Evolutionary conservation across 306 rosid genomes (phyloP).

Genomic region (Notholithocarpus densiflorus): DNA sequence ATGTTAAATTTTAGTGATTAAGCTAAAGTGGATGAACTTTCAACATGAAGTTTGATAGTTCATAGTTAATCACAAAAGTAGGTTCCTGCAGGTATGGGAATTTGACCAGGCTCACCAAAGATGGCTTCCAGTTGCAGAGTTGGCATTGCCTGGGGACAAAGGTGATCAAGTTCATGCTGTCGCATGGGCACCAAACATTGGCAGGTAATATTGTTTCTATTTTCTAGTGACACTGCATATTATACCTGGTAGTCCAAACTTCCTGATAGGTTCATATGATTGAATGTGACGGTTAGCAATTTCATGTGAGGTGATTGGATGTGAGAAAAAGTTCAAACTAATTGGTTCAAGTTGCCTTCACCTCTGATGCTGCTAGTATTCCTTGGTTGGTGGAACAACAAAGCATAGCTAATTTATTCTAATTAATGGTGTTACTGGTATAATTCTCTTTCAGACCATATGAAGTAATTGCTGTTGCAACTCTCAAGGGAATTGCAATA

Average conservation of each 20-base stretch:
- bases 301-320: background rate
- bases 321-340: constrained; percentile 8
- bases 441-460: constrained; percentile 49
- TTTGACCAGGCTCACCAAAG: constrained; percentile 94
- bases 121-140: constrained; percentile 97
- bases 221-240: background rate
- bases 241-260: background rate
- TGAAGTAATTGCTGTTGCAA: constrained; percentile 80
- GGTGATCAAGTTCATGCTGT: constrained; percentile 69
- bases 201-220: constrained; percentile 54
- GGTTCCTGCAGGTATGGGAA: constrained; percentile 71
- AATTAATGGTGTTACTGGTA: constrained; percentile 5
- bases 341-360: background rate
- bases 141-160: constrained; percentile 63
- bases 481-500: constrained; percentile 64
- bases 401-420: background rate
- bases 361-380: background rate
- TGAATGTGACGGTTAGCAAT: background rate
- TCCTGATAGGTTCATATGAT: constrained; percentile 1
- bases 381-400: constrained; percentile 12
- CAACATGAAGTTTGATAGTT: background rate
- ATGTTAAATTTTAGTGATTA: background rate
- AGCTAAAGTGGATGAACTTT: background rate
- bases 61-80: background rate
- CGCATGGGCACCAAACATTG: constrained; percentile 95